Percentiles rank a stretch among this genome's conserved stretches.
Evolutionary conservation across 2,329 filamentous ascomycete genomes (phyloP).

Genomic region (Botryosphaeria dothidea): DNA sequence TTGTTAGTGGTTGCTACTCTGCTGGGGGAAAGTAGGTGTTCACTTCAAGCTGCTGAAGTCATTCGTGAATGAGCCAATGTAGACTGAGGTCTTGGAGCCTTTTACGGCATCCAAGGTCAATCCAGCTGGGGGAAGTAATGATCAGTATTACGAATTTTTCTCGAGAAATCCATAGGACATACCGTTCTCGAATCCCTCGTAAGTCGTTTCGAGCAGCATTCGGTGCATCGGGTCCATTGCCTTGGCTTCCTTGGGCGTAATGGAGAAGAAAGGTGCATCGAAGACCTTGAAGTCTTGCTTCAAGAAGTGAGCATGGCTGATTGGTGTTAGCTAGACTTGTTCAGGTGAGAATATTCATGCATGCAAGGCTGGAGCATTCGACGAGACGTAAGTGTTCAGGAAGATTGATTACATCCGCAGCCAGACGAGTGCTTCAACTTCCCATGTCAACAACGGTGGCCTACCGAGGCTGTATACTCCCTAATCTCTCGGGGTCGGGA

Average conservation of each 20-base stretch:
- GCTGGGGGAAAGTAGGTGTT: not conserved
- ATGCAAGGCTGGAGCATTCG: not conserved
- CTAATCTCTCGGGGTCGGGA: slow-evolving; percentile 1
- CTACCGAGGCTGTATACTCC: slow-evolving; percentile 1
- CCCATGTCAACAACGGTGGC: not conserved
- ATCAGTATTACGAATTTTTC: not conserved
- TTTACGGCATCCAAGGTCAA: slow-evolving; percentile 9
- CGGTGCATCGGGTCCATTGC: slow-evolving; percentile 28
- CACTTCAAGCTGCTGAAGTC: slow-evolving; percentile 26
- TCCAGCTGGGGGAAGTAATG: not conserved
- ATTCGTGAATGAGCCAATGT: slow-evolving; percentile 24
- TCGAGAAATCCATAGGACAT: not conserved
- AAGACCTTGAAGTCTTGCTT: slow-evolving; percentile 22
- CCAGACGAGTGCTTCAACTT: too few species aligned
- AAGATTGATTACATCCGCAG: too few species aligned
- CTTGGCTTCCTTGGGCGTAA: slow-evolving; percentile 21
- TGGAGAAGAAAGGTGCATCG: slow-evolving; percentile 27
- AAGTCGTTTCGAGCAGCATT: slow-evolving; percentile 24
- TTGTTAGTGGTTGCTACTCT: not conserved
- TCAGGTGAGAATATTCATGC: not conserved
- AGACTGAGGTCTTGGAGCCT: slow-evolving; percentile 27
- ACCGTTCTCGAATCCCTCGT: slow-evolving; percentile 26
- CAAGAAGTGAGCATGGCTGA: slow-evolving; percentile 19
- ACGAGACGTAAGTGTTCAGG: not conserved
- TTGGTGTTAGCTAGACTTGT: too few species aligned